phyloP scores from a whole-genome alignment of 768 basidiomycete genomes.

The Psilocybe cubensis region DNA sequence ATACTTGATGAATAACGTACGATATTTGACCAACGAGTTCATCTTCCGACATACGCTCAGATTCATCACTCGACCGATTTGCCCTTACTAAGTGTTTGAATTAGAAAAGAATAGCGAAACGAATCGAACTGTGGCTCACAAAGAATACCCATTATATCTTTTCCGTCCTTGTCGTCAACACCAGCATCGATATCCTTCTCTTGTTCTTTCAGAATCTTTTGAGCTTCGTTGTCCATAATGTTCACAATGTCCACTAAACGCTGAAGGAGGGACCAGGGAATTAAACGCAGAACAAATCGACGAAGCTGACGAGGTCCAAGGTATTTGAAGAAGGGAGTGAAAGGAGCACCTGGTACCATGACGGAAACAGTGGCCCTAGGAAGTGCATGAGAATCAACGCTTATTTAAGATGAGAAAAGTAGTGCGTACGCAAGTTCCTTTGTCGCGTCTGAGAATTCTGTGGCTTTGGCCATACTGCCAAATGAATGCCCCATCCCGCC shows the following conservation, averaged over 20 bases:
- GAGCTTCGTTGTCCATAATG: slow-evolving; percentile 6
- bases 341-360: slow-evolving; percentile 8
- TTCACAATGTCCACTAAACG: slow-evolving; percentile 7
- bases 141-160: slow-evolving; percentile 9
- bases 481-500: slow-evolving; percentile 6
- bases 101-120: background rate
- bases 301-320: slow-evolving; percentile 2
- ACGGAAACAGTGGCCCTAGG: slow-evolving; percentile 6
- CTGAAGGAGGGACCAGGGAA: slow-evolving; percentile 7
- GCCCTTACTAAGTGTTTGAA: background rate
- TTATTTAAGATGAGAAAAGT: background rate
- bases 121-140: background rate
- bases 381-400: background rate
- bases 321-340: slow-evolving; percentile 6
- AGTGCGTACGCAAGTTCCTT: slow-evolving; percentile 5
- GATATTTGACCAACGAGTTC: slow-evolving; percentile 7
- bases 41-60: slow-evolving; percentile 4
- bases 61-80: background rate
- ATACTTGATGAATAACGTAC: background rate
- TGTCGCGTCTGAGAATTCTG: background rate
- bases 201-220: slow-evolving; percentile 1
- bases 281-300: background rate
- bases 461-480: slow-evolving; percentile 2
- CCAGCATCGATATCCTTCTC: slow-evolving; percentile 3
- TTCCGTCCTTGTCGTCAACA: background rate